Conservation (phyloP, 257 asterid genomes). For the Petunia secreta region DNA sequence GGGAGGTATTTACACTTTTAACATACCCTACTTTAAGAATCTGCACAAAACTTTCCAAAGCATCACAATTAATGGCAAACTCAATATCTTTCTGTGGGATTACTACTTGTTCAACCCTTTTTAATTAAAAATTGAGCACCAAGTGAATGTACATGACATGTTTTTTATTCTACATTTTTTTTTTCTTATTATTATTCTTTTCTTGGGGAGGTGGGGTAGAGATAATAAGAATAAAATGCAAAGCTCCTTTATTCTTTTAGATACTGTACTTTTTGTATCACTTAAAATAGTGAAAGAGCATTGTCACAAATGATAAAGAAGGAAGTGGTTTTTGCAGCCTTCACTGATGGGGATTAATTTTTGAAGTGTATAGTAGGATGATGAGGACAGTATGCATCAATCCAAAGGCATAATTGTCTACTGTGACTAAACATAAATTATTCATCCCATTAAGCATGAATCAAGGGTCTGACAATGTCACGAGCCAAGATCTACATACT, state of each 20-base stretch:
- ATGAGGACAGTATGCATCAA: constrained; percentile 24
- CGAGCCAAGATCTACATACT: constrained; percentile 29
- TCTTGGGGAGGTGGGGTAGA: too few species aligned
- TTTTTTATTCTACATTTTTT: background rate
- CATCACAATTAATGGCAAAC: background rate
- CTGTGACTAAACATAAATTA: constrained; percentile 5
- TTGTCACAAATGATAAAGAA: background rate
- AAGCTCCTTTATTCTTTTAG: background rate
- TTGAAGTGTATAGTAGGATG: constrained; percentile 26
- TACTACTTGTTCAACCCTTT: background rate
- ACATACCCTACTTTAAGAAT: too few species aligned
- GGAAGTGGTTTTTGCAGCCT: background rate
- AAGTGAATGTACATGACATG: background rate
- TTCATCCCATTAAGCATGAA: constrained; percentile 20
- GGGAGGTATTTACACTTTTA: too few species aligned
- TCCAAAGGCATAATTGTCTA: constrained; percentile 26
- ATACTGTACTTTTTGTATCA: background rate
- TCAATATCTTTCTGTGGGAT: background rate
- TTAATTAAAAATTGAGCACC: too few species aligned
- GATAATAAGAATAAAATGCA: background rate
- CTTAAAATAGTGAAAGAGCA: background rate
- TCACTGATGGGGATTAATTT: background rate
- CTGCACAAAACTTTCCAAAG: too few species aligned
- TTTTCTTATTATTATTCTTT: background rate
- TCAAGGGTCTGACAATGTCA: constrained; percentile 30